Evolutionary conservation across 192 early-diverging fungal species (phyloP).

Genomic region (Linnemannia hyalina): DNA sequence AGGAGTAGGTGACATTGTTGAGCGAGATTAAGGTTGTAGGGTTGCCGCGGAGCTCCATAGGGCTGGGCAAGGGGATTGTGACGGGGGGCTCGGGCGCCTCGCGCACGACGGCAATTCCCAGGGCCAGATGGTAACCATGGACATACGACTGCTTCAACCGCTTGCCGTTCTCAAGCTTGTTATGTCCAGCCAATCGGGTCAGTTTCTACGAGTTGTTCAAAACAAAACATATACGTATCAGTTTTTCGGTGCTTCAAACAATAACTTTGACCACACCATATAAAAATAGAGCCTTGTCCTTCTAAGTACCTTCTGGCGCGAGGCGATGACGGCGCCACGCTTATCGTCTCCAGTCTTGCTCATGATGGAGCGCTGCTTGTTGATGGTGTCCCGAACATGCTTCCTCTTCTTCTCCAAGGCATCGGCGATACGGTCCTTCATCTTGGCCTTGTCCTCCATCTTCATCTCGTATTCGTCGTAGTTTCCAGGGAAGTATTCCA

Average conservation of each 20-base stretch:
- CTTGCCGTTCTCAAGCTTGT: constrained; percentile 77
- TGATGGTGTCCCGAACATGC: constrained; percentile 84
- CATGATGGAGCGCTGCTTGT: constrained; percentile 80
- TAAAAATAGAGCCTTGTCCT: not conserved
- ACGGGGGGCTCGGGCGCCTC: constrained; percentile 54
- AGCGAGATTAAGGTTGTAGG: constrained; percentile 79
- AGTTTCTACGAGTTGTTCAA: constrained; percentile 62
- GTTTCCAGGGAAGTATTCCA: constrained; percentile 87
- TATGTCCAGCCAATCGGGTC: constrained; percentile 71
- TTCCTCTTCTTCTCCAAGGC: constrained; percentile 78
- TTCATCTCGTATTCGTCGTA: constrained; percentile 88
- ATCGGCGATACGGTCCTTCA: constrained; percentile 74
- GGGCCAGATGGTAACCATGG: constrained; percentile 64
- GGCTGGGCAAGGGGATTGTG: constrained; percentile 70
- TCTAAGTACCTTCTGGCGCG: constrained; percentile 75
- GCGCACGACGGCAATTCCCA: constrained; percentile 25
- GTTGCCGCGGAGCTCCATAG: constrained; percentile 71
- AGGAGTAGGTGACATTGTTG: constrained; percentile 73
- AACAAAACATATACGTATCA: not conserved
- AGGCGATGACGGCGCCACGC: constrained; percentile 78
- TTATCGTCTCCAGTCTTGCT: constrained; percentile 87
- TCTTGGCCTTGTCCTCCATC: constrained; percentile 76
- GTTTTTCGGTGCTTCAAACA: too few relatives aligned
- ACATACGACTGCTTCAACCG: constrained; percentile 75
- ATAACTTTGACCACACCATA: too few relatives aligned